Base-by-base conservation (phyloP, 2,329 filamentous ascomycete genomes). In the Trematosphaeria pertusa region DNA sequence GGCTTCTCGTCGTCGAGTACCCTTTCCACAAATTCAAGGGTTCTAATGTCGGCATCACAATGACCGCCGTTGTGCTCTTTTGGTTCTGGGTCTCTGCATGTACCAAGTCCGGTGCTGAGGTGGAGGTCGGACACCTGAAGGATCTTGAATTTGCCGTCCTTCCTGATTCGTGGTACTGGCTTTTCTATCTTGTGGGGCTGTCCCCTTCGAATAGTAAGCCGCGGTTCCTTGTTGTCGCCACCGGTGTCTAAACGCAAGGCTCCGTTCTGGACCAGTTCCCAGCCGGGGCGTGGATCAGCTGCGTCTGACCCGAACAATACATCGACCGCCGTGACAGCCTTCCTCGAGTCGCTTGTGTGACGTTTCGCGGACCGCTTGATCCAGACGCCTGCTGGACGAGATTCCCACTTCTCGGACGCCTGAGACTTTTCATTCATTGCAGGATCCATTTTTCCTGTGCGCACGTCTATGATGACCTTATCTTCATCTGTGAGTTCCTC, bases 51-150 rank as follows among this genome's bases (percentile, higher is more conserved):
- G 1, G 94, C 94, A 65, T 97, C 90, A 71, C 94, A 99, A 60
- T 85, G 84, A 9, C 87, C 88, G 4, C 86, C 86, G 41, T 90
- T 83, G 56, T 84, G 83, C 37, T 81, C 81, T 52, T 85, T 82
- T 0, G 92, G 92, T 57, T 93, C 81, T n/a, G 91, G 84, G 60
- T 99, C 91, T 56, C 94, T 85, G 67, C 94, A 99, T 34, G 75
- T 74, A 8, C 94, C 94, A 4, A 92, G 80, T 8, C 93, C 94
- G 2, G 94, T 99, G 65, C 91, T 93, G 45, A 99, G 76, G 72
- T 99, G 94, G 51, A 97, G 76, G 75, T 99, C 94, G n/a, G 91
- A 88, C 44, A 96, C 79, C 73, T 99, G 94, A 81, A 99, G 85
- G 56, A 99, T 96, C 78, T 97, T 97, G 78, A 97, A 97, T 61